Evolutionary conservation across 2,329 filamentous ascomycete species (phyloP).

Genomic region (Aspergillus alliaceus): DNA sequence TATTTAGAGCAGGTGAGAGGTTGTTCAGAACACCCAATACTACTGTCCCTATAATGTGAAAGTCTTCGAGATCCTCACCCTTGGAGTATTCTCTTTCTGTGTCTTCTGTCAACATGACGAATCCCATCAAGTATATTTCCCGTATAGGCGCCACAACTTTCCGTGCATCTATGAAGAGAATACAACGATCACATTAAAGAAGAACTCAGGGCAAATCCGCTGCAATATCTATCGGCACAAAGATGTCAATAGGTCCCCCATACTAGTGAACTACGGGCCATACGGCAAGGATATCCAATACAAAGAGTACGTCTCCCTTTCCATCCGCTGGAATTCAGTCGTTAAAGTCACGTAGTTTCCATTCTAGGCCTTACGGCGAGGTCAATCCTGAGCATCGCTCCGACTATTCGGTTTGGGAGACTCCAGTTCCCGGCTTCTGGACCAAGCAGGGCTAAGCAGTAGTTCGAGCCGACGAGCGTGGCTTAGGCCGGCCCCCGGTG

Average conservation of each 20-base stretch:
- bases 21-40: not conserved
- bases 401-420: conserved; percentile 59
- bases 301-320: conserved; percentile 36
- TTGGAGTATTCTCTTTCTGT: not conserved
- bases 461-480: conserved; percentile 56
- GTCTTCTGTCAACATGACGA: conserved; percentile 23
- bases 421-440: conserved; percentile 59
- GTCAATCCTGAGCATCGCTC: conserved; percentile 57
- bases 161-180: conserved; percentile 54
- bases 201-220: conserved; percentile 42
- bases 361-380: conserved; percentile 52
- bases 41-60: not conserved
- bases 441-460: conserved; percentile 56
- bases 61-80: not conserved
- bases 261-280: conserved; percentile 69
- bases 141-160: conserved; percentile 32
- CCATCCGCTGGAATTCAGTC: no score
- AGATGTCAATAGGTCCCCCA: conserved; percentile 47
- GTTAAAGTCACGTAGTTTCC: conserved; percentile 43
- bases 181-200: conserved; percentile 47
- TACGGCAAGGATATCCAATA: conserved; percentile 74
- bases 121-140: conserved; percentile 32
- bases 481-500: conserved; percentile 54
- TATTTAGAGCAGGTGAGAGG: conserved; percentile 1
- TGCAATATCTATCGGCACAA: conserved; percentile 55